Evolutionary conservation across 345 rosid genomes (phyloP).

Genomic region (Citrus sinensis): DVS_A1.0 CM039167.1:23429001-23429500

Average conservation of each 20-base stretch:
- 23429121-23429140: neutral
- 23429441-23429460: no score
- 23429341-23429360: no score
- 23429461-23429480: neutral
- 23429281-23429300: no score
- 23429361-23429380: neutral
- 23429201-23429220: conserved; percentile 20
- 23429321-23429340: neutral
- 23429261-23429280: neutral
- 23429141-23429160: neutral
- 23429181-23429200: neutral
- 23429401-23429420: no score
- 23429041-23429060: neutral
- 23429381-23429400: neutral
- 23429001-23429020: neutral
- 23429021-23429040: neutral
- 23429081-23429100: conserved; percentile 7
- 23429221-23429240: conserved; percentile 23
- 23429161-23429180: conserved; percentile 9
- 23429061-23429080: no score
- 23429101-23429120: conserved; percentile 30
- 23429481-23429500: neutral
- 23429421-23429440: neutral
- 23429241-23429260: neutral
- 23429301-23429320: neutral